Base-by-base conservation (phyloP, 2,329 filamentous ascomycete species). In the Pseudocercospora macadamiae region DNA sequence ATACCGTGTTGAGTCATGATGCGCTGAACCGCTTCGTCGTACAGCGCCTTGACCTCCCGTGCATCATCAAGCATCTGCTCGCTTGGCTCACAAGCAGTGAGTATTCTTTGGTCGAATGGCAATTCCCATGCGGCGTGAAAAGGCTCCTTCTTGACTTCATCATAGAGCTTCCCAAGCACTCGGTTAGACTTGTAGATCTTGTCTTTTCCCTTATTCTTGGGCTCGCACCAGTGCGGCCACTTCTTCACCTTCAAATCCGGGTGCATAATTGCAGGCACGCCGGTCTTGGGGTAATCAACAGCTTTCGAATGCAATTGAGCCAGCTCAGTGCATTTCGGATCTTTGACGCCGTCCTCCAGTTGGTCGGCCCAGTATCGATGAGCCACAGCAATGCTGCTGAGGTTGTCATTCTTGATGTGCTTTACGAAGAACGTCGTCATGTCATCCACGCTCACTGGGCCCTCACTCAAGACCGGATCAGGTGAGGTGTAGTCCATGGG, bases 281-380 rank as follows among this genome's bases (percentile, higher is more conserved):
- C 95, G 1, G 91, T 93, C 77, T 99, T 99, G 44, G 90, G 87
- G 71, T 95, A 99, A 73, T 99, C 95, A 0, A 99, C 95, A 0
- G 95, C 93, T 66, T 87, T 86, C 0, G 95, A 97, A 72, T 99
- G 95, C 2, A 97, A 77, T 7, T 83, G 78, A 2, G 93, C 92
- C 3, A 97, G 80, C 51, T 86, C 78, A 0, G 95, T 75, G 67
- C 93, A 97, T 58, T 83, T 86, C 0, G 78, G 66, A 63, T 87
- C 81, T 65, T 86, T 87, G 0, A 93, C 86, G 0, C 92, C 90
- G 1, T 80, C 70, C 0, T 75, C 73, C 70, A 52, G 26, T 16
- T 34, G 18, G 42, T 99, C 95, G 0, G 91, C 88, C 68, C 84
- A 85, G 1, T 87, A 93, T 16, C 96, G 77, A 74, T 99, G 95